A percentile compares a stretch with the other conserved stretches of the same genome.
phyloP scores from a whole-genome alignment of 768 basidiomycete genomes.

The Auricularia sp. region DNA sequence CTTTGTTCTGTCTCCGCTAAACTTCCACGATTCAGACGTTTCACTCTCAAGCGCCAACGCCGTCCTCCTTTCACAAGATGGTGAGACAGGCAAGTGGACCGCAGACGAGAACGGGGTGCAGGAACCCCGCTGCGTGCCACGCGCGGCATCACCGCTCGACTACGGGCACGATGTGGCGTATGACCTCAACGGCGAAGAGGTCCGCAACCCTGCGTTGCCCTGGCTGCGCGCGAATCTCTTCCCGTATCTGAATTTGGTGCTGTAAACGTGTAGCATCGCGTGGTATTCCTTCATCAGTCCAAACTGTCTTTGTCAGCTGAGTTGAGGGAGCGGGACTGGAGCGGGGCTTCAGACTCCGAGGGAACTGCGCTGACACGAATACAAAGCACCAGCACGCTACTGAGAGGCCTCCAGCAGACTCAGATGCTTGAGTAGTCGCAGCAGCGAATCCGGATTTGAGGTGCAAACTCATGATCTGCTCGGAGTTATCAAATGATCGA shows the following conservation, averaged over 20 bases:
- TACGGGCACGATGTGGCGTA: not conserved
- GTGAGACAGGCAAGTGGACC: not conserved
- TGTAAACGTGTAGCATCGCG: too few species aligned
- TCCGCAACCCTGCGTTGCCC: not conserved
- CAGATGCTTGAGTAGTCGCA: not conserved
- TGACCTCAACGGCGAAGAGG: not conserved
- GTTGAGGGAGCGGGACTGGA: too few species aligned
- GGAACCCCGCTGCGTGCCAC: not conserved
- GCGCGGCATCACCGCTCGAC: not conserved
- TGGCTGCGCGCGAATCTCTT: not conserved
- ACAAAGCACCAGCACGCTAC: not conserved
- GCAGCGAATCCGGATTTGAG: too few species aligned
- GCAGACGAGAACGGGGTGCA: not conserved
- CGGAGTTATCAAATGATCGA: too few species aligned
- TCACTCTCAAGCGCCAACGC: constrained; percentile 50
- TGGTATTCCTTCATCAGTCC: too few species aligned
- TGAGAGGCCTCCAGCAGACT: not conserved
- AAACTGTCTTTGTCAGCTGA: too few species aligned
- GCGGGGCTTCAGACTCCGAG: too few species aligned
- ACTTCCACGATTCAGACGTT: constrained; percentile 56
- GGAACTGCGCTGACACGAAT: not conserved
- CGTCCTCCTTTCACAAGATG: constrained; percentile 27
- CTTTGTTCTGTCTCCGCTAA: constrained; percentile 51
- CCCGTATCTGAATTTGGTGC: not conserved
- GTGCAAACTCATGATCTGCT: too few species aligned